Base-by-base conservation (phyloP, 1,284 basidiomycete species). In the Omphalotus olearius region DNA sequence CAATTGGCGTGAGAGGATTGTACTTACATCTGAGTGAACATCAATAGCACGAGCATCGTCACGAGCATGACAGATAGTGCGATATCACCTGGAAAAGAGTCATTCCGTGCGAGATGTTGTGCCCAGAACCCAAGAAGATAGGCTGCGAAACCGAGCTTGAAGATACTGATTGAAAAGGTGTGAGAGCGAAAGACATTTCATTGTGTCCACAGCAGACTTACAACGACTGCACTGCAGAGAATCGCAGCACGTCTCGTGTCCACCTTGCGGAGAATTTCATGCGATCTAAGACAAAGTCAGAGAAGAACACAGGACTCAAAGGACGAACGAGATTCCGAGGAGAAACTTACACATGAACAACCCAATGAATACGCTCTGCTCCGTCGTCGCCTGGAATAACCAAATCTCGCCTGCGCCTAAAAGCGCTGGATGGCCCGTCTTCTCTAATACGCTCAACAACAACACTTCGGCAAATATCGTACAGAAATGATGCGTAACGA, bases 341-440 rank as follows among this genome's bases (percentile, higher is more conserved):
- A 37, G 14, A 33, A 1, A 25, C 46, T 10, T 47, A 47, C 46
- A 53, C 46, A 53, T 47, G 6, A 53, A 38, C 26, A 53, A 28
- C 2, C 45, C 45, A 14, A 53, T 41, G 20, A 53, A 53, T 13
- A 53, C 39, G 16, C 39, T 46, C 25, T 53, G 51, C 39, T 53
- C 51, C 28, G 51, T 53, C 17, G 51, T 53, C 18, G 51, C 51
- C 16, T 53, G 51, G 16, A 53, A 53, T 11, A 53, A 23, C 51
- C 51, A 53, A 26, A 53, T 53, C 7, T 42, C 40, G 4, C 51
- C 51, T n/a, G 46, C 51, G 11, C 28, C 51, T 17, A 48, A 30
- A 4, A 53, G 5, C 7, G 39, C 40, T 3, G 51, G 51, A 26
- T 53, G 45, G 6, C 23, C 28, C 7, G 45, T 26, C 9, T 42